Conservation (phyloP, 306 rosid genomes). For the Vigna nakashimae region DNA sequence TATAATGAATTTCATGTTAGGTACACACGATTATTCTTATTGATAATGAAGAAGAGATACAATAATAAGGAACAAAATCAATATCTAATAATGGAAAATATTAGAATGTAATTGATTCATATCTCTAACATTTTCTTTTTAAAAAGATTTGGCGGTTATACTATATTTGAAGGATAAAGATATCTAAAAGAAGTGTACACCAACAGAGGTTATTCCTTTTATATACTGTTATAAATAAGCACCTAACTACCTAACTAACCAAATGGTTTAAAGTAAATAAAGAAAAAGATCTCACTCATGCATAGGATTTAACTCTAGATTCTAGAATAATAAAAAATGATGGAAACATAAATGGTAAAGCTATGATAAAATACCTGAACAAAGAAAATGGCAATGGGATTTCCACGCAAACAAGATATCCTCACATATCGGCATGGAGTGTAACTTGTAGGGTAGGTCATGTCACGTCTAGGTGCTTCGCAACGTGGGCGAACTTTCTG, state of each 20-base stretch:
- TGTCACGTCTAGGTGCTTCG: slow-evolving; percentile 95
- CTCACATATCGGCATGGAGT: slow-evolving; percentile 91
- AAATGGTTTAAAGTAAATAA: slow-evolving; percentile 17
- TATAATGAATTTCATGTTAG: too few relatives aligned
- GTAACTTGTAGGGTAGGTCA: slow-evolving; percentile 84
- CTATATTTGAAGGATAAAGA: too few relatives aligned
- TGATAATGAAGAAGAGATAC: too few relatives aligned
- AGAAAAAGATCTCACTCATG: slow-evolving; percentile 11
- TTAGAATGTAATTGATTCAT: too few relatives aligned
- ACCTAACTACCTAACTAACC: slow-evolving; percentile 1
- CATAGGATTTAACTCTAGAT: slow-evolving; percentile 15
- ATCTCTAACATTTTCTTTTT: too few relatives aligned
- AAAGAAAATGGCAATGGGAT: slow-evolving; percentile 94
- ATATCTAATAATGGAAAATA: too few relatives aligned
- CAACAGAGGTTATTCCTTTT: too few relatives aligned
- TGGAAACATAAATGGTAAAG: slow-evolving; percentile 27
- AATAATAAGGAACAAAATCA: too few relatives aligned
- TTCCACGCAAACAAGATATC: slow-evolving; percentile 95
- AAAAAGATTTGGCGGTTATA: too few relatives aligned
- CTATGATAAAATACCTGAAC: slow-evolving; percentile 65
- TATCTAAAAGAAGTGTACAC: too few relatives aligned
- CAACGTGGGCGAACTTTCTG: slow-evolving; percentile 92
- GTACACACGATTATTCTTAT: too few relatives aligned
- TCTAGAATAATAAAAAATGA: slow-evolving; percentile 10
- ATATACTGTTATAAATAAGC: background rate